A percentile compares a stretch with the other conserved stretches of the same genome.
Conservation (phyloP, 257 asterid genomes). For the Cruciata laevipes region DNA sequence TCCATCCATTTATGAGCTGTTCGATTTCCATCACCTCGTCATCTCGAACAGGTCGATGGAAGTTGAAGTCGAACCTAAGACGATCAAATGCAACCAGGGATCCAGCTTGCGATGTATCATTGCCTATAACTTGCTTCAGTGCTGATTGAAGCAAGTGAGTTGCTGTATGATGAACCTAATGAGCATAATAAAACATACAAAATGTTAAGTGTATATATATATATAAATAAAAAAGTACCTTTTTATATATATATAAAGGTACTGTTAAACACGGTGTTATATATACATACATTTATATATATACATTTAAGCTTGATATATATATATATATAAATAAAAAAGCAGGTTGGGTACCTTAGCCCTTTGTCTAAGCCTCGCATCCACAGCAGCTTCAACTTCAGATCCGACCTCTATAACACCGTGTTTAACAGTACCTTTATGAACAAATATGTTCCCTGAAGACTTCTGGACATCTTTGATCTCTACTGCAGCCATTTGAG, state of each 20-base stretch:
- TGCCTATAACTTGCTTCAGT: constrained; percentile 74
- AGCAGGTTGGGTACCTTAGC: constrained; percentile 48
- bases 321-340: constrained; percentile 6
- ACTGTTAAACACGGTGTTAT: no score
- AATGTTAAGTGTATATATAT: no score
- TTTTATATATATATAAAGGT: no score
- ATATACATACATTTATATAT: no score
- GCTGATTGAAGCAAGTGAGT: constrained; percentile 97
- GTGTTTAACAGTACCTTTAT: constrained; percentile 65
- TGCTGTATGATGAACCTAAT: constrained; percentile 90
- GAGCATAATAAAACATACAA: constrained; percentile 5
- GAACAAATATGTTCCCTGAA: constrained; percentile 63
- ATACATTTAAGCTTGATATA: no score
- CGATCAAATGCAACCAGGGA: constrained; percentile 92
- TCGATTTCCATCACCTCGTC: constrained; percentile 72
- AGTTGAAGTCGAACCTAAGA: constrained; percentile 86
- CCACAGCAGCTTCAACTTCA: constrained; percentile 84
- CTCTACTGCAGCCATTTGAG: constrained; percentile 49
- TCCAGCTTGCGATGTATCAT: constrained; percentile 97
- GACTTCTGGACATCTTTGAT: constrained; percentile 79
- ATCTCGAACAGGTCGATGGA: constrained; percentile 70
- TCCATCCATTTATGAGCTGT: constrained; percentile 68
- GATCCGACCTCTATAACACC: constrained; percentile 65
- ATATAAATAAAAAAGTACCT: no score
- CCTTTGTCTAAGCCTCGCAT: constrained; percentile 71